phyloP scores from a whole-genome alignment of 2,329 filamentous ascomycete genomes.

The Arthrocladium fulminans region DNA sequence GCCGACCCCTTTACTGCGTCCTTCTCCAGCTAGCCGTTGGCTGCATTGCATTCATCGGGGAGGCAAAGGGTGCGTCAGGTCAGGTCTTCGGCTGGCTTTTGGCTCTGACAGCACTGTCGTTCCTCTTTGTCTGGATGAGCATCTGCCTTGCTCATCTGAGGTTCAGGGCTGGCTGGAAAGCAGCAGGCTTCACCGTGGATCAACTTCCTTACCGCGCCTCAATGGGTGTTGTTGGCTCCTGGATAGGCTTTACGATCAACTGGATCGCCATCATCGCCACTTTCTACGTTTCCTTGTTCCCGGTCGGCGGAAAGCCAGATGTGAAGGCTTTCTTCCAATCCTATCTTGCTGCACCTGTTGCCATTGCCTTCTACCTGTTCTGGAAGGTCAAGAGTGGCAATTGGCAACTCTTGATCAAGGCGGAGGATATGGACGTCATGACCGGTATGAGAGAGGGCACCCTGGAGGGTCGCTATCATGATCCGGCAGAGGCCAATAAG shows the following conservation, averaged over 20 bases:
- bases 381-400: constrained; percentile 15
- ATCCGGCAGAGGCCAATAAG: background rate
- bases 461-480: background rate
- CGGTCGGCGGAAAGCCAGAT: constrained; percentile 43
- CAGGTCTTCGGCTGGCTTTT: constrained; percentile 70
- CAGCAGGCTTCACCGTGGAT: constrained; percentile 54
- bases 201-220: constrained; percentile 77
- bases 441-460: background rate
- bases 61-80: constrained; percentile 32
- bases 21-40: constrained; percentile 57
- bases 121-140: constrained; percentile 61
- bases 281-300: constrained; percentile 80
- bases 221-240: constrained; percentile 70
- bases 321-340: constrained; percentile 21
- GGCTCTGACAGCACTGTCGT: constrained; percentile 62
- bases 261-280: constrained; percentile 67
- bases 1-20: constrained; percentile 69
- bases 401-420: background rate
- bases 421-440: background rate
- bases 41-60: constrained; percentile 67
- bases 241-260: constrained; percentile 70
- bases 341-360: constrained; percentile 21
- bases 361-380: constrained; percentile 19
- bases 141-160: constrained; percentile 60
- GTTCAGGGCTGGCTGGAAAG: constrained; percentile 74